Percentiles rank a stretch among this genome's conserved stretches.
Conservation (phyloP, 345 rosid genomes). For the Eucalyptus guilfoylei region DNA sequence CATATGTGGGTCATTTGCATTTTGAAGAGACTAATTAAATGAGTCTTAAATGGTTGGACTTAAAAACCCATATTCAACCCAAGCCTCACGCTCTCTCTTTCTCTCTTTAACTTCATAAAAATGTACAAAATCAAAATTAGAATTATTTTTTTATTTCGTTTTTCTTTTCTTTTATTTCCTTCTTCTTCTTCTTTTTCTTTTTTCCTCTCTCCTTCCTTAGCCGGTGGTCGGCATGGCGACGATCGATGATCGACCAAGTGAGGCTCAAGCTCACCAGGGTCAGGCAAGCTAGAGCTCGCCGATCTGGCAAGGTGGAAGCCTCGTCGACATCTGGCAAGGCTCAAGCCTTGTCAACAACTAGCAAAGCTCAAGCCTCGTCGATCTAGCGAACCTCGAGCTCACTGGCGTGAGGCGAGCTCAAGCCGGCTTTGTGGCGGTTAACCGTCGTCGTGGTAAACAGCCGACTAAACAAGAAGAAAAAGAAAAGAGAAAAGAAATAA, state of each 20-base stretch:
- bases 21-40: no score
- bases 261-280: rapidly evolving
- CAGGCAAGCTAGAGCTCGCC: rapidly evolving
- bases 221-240: rapidly evolving
- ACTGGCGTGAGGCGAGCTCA: rapidly evolving
- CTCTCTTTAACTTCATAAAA: no score
- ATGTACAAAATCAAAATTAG: no score
- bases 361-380: rapidly evolving
- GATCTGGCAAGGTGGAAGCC: no score
- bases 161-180: no score
- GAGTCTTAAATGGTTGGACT: rapidly evolving
- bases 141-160: no score
- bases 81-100: no score
- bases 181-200: rapidly evolving
- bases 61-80: no score
- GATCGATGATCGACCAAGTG: rapidly evolving
- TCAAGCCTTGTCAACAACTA: rapidly evolving
- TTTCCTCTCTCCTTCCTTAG: rapidly evolving
- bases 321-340: rapidly evolving
- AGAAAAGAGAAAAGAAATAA: rapidly evolving
- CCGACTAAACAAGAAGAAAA: no score
- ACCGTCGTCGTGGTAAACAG: rapidly evolving
- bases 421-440: rapidly evolving
- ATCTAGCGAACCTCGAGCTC: rapidly evolving
- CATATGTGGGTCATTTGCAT: no score